Conservation (phyloP, 202 grass and related monocot genomes). For the Carex sylvatica region DNA sequence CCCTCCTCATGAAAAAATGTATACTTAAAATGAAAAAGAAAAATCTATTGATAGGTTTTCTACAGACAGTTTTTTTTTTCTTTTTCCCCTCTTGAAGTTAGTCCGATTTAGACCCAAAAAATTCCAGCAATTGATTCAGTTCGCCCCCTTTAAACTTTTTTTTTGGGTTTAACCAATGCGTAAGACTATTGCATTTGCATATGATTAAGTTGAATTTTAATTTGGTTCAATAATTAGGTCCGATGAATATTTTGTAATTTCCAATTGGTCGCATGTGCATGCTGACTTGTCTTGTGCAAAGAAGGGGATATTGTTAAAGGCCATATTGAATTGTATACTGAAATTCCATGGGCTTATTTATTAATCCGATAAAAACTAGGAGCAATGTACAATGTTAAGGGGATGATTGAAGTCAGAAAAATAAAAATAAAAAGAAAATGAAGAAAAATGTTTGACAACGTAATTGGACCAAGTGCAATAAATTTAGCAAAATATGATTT, state of each 20-base stretch:
- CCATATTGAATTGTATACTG: background rate
- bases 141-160: too few relatives aligned
- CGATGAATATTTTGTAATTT: background rate
- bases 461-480: background rate
- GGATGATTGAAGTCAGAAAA: slow-evolving; percentile 8
- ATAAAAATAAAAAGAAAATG: background rate
- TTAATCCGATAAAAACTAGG: background rate
- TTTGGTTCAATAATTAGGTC: background rate
- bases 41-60: background rate
- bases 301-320: background rate
- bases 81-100: background rate
- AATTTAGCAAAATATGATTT: background rate
- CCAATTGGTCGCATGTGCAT: background rate
- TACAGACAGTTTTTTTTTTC: background rate
- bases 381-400: background rate
- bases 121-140: background rate
- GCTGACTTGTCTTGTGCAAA: background rate
- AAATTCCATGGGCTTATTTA: background rate
- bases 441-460: slow-evolving; percentile 11
- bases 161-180: background rate
- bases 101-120: too few relatives aligned
- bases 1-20: background rate
- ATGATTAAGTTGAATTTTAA: background rate
- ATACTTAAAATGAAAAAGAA: background rate
- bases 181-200: background rate